Evolutionary conservation across 352 stramenopile species (phyloP).

Genomic region (Peronosclerospora sorghi): DNA sequence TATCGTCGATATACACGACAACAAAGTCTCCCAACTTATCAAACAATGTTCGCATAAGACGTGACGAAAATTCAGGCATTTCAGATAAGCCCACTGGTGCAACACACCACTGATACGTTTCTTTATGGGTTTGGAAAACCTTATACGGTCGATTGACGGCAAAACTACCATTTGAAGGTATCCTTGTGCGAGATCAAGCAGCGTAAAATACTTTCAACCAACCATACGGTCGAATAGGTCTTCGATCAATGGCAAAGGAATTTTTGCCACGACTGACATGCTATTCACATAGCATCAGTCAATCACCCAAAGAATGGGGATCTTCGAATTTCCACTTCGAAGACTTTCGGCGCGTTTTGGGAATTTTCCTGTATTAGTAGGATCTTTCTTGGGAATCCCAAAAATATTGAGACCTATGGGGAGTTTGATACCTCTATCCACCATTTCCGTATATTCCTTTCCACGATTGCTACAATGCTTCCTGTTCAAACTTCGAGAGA

Average conservation of each 20-base stretch:
- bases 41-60: slow-evolving; percentile 26
- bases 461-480: too few relatives aligned
- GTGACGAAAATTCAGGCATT: slow-evolving; percentile 32
- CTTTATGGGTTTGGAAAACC: slow-evolving; percentile 22
- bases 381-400: too few relatives aligned
- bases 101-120: slow-evolving; percentile 34
- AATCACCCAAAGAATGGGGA: too few relatives aligned
- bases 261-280: too few relatives aligned
- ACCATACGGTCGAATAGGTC: slow-evolving; percentile 9
- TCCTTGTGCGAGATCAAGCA: slow-evolving; percentile 21
- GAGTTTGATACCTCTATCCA: too few relatives aligned
- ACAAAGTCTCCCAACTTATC: slow-evolving; percentile 27
- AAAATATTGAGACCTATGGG: too few relatives aligned
- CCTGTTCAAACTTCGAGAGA: too few relatives aligned
- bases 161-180: slow-evolving; percentile 22
- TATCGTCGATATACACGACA: slow-evolving; percentile 28
- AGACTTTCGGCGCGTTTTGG: too few relatives aligned
- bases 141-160: slow-evolving; percentile 11
- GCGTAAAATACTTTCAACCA: slow-evolving; percentile 8
- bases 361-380: too few relatives aligned
- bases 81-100: slow-evolving; percentile 28
- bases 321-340: too few relatives aligned
- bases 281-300: too few relatives aligned
- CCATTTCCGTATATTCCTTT: too few relatives aligned
- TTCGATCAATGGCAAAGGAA: slow-evolving; percentile 10